A percentile compares a stretch with the other conserved stretches of the same genome.
phyloP scores from a whole-genome alignment of 164 flowering plant genomes.

The Amborella trichopoda region DNA sequence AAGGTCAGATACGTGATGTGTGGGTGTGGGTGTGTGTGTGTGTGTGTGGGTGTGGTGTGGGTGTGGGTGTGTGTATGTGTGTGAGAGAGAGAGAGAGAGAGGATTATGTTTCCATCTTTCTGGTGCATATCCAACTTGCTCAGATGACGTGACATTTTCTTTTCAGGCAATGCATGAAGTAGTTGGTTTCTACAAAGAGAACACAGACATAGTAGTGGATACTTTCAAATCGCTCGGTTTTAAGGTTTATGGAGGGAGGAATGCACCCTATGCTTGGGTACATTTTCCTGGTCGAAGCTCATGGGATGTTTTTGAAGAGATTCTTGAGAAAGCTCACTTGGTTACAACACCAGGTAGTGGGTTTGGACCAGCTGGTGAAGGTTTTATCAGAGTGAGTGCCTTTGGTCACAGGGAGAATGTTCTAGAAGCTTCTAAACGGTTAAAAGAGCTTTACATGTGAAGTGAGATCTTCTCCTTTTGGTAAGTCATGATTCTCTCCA shows the following conservation, averaged over 20 bases:
- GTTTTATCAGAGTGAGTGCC: constrained; percentile 83
- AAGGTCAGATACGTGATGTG: constrained; percentile 34
- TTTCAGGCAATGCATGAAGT: constrained; percentile 70
- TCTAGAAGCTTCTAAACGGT: constrained; percentile 70
- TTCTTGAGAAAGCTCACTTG: constrained; percentile 86
- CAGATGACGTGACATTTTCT: neutral
- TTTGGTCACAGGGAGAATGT: constrained; percentile 75
- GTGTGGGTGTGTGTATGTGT: no score
- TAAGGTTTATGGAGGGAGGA: constrained; percentile 71
- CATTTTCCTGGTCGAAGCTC: constrained; percentile 86
- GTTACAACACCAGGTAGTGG: constrained; percentile 97
- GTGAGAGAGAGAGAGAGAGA: no score
- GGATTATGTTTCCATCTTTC: no score
- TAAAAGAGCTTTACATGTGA: constrained; percentile 57
- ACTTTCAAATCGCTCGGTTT: constrained; percentile 81
- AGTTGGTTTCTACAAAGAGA: constrained; percentile 76
- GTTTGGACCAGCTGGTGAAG: constrained; percentile 95
- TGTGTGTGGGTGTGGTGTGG: no score
- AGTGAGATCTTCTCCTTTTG: no score
- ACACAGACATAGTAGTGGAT: constrained; percentile 63
- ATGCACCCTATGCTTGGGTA: constrained; percentile 95
- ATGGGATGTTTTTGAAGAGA: constrained; percentile 94
- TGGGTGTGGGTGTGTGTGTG: no score
- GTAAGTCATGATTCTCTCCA: no score
- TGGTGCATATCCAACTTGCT: no score